Percentiles rank a stretch among this genome's conserved stretches.
Conservation (phyloP, 83 land plant genomes). For the Isoetes engelmannii region DNA sequence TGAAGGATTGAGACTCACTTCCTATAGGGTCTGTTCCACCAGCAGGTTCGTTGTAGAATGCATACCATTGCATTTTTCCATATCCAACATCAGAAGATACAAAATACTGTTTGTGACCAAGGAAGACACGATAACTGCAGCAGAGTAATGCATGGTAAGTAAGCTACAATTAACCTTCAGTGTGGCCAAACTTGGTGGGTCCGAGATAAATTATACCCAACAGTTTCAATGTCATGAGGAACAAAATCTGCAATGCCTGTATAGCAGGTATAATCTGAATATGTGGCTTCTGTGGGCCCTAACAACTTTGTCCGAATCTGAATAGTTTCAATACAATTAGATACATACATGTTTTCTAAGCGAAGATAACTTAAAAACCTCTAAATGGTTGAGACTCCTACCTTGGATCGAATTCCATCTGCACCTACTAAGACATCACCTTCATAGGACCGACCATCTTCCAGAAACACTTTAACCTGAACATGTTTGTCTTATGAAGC, state of each 20-base stretch:
- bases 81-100: slow-evolving; percentile 95
- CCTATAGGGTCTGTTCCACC: slow-evolving; percentile 67
- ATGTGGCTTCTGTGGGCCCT: slow-evolving; percentile 55
- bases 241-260: slow-evolving; percentile 97
- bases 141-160: slow-evolving; percentile 10
- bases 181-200: not conserved
- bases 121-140: slow-evolving; percentile 77
- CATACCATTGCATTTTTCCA: slow-evolving; percentile 99
- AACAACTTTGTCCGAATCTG: slow-evolving; percentile 69
- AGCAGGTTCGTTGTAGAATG: slow-evolving; percentile 79
- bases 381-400: slow-evolving; percentile 10
- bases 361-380: not conserved
- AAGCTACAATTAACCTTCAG: not conserved
- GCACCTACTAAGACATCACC: slow-evolving; percentile 93
- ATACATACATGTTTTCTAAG: not conserved
- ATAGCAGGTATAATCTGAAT: slow-evolving; percentile 89
- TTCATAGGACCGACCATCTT: slow-evolving; percentile 64
- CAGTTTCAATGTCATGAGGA: slow-evolving; percentile 85
- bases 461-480: slow-evolving; percentile 69
- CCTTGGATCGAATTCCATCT: slow-evolving; percentile 93
- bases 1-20: slow-evolving; percentile 16
- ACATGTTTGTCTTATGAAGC: not conserved
- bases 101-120: slow-evolving; percentile 91
- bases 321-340: not conserved
- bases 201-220: slow-evolving; percentile 57